A percentile compares a stretch with the other conserved stretches of the same genome.
phyloP scores from a whole-genome alignment of 352 stramenopile genomes.

The Pythium catenulatum region DNA sequence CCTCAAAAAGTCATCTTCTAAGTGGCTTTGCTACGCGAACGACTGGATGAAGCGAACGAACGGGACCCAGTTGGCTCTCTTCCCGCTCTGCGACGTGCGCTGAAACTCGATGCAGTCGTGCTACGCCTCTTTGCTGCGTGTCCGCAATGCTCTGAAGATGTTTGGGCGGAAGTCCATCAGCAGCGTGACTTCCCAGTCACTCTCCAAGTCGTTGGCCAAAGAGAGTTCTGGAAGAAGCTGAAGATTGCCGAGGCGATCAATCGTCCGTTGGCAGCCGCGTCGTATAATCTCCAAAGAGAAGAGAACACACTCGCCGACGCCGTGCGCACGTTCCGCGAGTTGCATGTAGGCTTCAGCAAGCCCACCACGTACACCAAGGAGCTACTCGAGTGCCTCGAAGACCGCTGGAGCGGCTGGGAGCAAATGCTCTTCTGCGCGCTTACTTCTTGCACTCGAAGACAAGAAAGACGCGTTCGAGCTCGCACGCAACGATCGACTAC shows the following conservation, averaged over 20 bases:
- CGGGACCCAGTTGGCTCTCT: background rate
- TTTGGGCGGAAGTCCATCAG: background rate
- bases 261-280: background rate
- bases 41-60: background rate
- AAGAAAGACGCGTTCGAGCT: no score
- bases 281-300: background rate
- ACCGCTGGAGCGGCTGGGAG: no score
- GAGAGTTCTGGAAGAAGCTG: background rate
- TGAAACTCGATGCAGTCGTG: slow-evolving; percentile 31
- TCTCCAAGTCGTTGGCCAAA: background rate
- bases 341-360: no score
- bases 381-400: no score
- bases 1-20: background rate
- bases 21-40: background rate
- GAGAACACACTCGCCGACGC: slow-evolving; percentile 5
- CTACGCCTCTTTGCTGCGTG: slow-evolving; percentile 7
- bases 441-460: no score
- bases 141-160: background rate
- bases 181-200: background rate
- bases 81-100: background rate
- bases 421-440: no score
- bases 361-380: no score
- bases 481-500: no score
- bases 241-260: background rate
- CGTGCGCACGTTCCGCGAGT: no score